Conservation (phyloP, 805 yeast genomes). For the Candida parachauliodes region DNA sequence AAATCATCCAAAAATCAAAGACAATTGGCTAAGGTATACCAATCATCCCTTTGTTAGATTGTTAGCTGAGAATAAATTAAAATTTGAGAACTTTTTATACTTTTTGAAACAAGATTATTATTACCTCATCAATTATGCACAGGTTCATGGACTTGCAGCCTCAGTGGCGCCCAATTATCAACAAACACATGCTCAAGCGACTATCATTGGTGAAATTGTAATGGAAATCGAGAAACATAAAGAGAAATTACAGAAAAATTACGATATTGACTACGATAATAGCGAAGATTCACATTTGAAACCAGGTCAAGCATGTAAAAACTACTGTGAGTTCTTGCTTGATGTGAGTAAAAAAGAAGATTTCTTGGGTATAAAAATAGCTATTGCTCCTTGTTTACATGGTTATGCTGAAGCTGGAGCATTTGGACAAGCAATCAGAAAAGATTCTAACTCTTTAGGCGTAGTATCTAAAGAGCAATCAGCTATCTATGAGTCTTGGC, state of each 20-base stretch:
- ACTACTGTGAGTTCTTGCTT: constrained; percentile 58
- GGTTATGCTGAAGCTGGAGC: constrained; percentile 64
- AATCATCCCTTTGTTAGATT: constrained; percentile 59
- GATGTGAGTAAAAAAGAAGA: constrained; percentile 51
- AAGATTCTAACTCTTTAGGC: constrained; percentile 19
- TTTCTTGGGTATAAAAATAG: constrained; percentile 63
- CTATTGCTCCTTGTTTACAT: constrained; percentile 71
- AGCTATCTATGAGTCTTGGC: constrained; percentile 49
- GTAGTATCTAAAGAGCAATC: constrained; percentile 18
- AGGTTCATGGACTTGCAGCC: constrained; percentile 61
- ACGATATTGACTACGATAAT: constrained; percentile 38
- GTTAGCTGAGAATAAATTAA: constrained; percentile 51
- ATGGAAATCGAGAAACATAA: constrained; percentile 57
- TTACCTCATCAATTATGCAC: constrained; percentile 65
- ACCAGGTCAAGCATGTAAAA: constrained; percentile 55
- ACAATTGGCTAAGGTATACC: constrained; percentile 56
- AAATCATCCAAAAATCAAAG: constrained; percentile 51
- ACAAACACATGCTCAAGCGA: constrained; percentile 48
- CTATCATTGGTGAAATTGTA: constrained; percentile 48
- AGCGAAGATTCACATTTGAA: constrained; percentile 42
- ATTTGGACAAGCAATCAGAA: constrained; percentile 22
- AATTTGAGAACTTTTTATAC: constrained; percentile 47
- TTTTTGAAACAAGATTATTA: constrained; percentile 64
- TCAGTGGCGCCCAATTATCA: constrained; percentile 55
- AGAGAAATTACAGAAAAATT: constrained; percentile 38